Evolutionary conservation across 148 eudicot genomes (phyloP).

Genomic region (Polygonum aviculare): DNA sequence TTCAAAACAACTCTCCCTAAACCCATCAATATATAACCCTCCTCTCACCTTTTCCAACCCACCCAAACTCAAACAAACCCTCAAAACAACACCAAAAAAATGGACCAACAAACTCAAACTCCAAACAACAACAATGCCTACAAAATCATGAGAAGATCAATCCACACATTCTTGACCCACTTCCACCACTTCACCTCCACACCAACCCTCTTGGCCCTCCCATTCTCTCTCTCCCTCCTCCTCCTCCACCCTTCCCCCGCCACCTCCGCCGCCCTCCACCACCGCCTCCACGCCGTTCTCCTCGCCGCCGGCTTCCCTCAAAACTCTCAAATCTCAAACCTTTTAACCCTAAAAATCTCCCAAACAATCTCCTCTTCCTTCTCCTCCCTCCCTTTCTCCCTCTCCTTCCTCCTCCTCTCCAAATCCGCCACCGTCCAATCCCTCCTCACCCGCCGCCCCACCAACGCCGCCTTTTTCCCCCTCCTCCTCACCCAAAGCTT

Average conservation of each 20-base stretch:
- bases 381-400: conserved; percentile 44
- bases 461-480: conserved; percentile 7
- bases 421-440: conserved; percentile 45
- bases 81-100: background rate
- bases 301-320: conserved; percentile 48
- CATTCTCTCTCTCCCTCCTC: conserved; percentile 47
- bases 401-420: conserved; percentile 61
- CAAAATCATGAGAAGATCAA: conserved; percentile 51
- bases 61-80: background rate
- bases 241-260: conserved; percentile 27
- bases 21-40: background rate
- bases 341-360: conserved; percentile 53
- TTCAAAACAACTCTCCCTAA: conserved; percentile 1
- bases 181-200: conserved; percentile 52
- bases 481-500: conserved; percentile 30
- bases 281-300: conserved; percentile 32
- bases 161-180: conserved; percentile 42
- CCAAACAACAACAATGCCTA: conserved; percentile 6
- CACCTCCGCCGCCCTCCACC: conserved; percentile 25
- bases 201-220: conserved; percentile 43
- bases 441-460: conserved; percentile 13
- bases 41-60: background rate
- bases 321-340: conserved; percentile 30
- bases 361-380: conserved; percentile 47
- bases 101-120: background rate